Evolutionary conservation across 305 asterid genomes (phyloP), one percentile per base, ranked within the genome.

Genomic region (Fraxinus platypoda): DNA sequence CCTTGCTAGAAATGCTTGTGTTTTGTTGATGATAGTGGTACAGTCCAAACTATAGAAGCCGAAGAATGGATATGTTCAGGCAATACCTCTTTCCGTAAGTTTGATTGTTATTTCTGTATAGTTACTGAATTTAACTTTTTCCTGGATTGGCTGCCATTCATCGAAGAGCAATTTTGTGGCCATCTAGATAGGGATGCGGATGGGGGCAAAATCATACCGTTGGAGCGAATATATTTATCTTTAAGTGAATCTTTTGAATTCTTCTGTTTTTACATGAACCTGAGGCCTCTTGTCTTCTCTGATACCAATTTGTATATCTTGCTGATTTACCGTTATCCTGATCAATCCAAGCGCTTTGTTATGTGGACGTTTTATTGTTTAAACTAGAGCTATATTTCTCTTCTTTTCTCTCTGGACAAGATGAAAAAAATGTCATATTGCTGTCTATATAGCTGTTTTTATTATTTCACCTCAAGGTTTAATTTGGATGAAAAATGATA

Each of bases 91-190:
- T 80, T 34, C 68, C 19, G 70, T 23, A 34, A 74, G 83, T 81
- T 83, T 72, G 81, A 72, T 71, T 52, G 19, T 78, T 30, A 76
- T 79, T 79, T 78, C 70, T 82, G 88, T 84, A 86, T 59, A 84
- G 89, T 82, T 37, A 76, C 83, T 46, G 81, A 72, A 73, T 49
- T 76, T 70, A 46, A 6, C 68, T 28, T 33, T 30, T 70, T 30
- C 75, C 75, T 70, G 23, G 41, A 30, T 70, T 28, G 75, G 41
- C 75, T 70, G 75, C 75, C 8, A 70, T 30, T 28, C 15, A 25
- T 26, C 8, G 23, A 70, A 30, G 38, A 13, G 38, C 41, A 30
- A 30, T 70, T 17, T 70, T 70, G 38, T 30, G 52, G 81, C 78
- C 78, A 41, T 76, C 77, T 82, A 77, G 85, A 34, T 62, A 52